These are phyloP conservation scores for Russula sp. DNA, from an alignment of 768 basidiomycete genomes.

Conservation along the genomic window DNA sequence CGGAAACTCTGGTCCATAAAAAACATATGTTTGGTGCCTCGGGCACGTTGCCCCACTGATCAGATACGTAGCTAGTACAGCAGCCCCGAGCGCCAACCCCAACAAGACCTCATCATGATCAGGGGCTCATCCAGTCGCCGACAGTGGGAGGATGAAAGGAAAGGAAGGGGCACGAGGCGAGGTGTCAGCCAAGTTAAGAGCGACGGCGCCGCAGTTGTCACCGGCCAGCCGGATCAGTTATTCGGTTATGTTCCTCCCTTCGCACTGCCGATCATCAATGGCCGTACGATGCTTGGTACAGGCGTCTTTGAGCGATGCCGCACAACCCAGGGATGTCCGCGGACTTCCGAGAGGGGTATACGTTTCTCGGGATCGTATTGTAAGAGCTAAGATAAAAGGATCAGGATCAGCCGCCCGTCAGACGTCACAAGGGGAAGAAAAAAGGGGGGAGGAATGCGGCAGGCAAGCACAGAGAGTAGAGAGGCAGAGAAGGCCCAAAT, in stretches of 20 bases:
- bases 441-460: neutral
- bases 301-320: constrained; percentile 30
- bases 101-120: no score
- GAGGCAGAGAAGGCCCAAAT: neutral
- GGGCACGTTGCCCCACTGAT: neutral
- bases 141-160: no score
- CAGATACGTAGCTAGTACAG: neutral
- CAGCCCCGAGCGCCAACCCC: neutral
- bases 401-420: neutral
- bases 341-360: constrained; percentile 45
- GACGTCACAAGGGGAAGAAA: neutral
- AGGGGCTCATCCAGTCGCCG: neutral
- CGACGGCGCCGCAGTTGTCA: neutral
- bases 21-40: neutral
- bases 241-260: neutral
- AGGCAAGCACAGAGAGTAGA: neutral
- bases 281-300: neutral
- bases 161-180: no score
- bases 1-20: constrained; percentile 1
- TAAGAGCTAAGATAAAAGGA: constrained; percentile 58
- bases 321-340: constrained; percentile 46
- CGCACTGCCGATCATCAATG: neutral
- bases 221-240: neutral
- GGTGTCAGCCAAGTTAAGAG: neutral
- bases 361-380: constrained; percentile 49